Percentiles rank a stretch among this genome's conserved stretches.
phyloP scores from a whole-genome alignment of 2,329 filamentous ascomycete species.

The Ramularia endophylla region DNA sequence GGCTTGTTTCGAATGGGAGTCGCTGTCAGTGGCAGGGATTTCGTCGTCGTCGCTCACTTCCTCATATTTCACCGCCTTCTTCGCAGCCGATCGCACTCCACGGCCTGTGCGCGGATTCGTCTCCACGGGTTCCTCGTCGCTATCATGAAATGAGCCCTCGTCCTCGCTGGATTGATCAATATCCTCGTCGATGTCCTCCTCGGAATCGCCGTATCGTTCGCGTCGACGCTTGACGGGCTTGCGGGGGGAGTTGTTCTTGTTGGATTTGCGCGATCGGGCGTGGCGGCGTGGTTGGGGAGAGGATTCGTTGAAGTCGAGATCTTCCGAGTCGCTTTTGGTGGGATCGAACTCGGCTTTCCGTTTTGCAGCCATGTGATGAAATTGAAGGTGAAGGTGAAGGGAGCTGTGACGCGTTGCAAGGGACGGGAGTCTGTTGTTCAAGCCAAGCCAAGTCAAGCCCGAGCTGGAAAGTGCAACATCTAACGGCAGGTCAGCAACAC shows the following conservation, averaged over 20 bases:
- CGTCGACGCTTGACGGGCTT: slow-evolving; percentile 32
- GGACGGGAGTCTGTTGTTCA: not conserved
- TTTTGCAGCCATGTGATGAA: slow-evolving; percentile 29
- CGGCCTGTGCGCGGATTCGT: slow-evolving; percentile 52
- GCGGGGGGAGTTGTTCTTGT: slow-evolving; percentile 15
- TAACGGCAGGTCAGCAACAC: too few species aligned
- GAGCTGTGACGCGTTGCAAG: not conserved
- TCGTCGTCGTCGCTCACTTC: slow-evolving; percentile 46
- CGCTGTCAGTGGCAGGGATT: slow-evolving; percentile 36
- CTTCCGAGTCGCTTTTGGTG: slow-evolving; percentile 32
- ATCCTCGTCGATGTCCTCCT: slow-evolving; percentile 42
- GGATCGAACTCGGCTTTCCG: slow-evolving; percentile 35
- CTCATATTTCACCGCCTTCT: slow-evolving; percentile 51
- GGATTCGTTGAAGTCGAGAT: slow-evolving; percentile 31
- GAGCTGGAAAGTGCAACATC: not conserved
- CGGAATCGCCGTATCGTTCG: slow-evolving; percentile 34
- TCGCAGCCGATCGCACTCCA: slow-evolving; percentile 50
- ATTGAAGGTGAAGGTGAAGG: too few species aligned
- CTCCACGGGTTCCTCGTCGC: slow-evolving; percentile 46
- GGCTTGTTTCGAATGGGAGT: slow-evolving; percentile 17
- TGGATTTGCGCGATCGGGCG: slow-evolving; percentile 22
- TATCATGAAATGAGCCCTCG: slow-evolving; percentile 37
- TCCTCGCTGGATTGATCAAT: slow-evolving; percentile 37
- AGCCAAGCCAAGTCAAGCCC: not conserved
- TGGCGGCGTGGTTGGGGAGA: slow-evolving; percentile 19